phyloP scores from a whole-genome alignment of 257 asterid species.

The Plantago ovata region DNA sequence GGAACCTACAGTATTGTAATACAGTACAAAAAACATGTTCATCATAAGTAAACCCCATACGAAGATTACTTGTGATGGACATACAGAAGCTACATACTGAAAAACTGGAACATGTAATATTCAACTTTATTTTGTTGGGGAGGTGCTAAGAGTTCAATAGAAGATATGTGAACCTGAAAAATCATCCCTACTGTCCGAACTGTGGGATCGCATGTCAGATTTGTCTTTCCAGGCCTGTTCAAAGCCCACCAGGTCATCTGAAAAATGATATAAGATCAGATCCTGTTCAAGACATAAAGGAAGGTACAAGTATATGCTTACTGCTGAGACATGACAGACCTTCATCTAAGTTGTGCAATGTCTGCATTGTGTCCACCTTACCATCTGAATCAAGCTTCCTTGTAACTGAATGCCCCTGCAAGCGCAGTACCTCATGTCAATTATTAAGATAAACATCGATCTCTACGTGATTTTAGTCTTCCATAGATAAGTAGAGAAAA shows the following conservation, averaged over 20 bases:
- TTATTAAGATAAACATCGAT: background rate
- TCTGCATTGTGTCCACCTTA: constrained; percentile 63
- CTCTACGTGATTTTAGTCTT: background rate
- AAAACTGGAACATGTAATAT: too few relatives aligned
- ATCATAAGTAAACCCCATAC: background rate
- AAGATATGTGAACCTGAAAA: constrained; percentile 29
- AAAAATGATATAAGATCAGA: constrained; percentile 5
- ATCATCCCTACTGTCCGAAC: constrained; percentile 28
- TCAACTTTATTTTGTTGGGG: background rate
- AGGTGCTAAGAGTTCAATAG: too few relatives aligned
- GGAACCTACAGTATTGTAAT: too few relatives aligned
- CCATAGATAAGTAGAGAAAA: background rate
- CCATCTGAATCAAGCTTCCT: constrained; percentile 76
- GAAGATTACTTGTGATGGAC: too few relatives aligned
- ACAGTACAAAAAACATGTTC: background rate
- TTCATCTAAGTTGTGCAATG: constrained; percentile 70
- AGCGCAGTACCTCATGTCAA: background rate
- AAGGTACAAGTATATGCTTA: background rate
- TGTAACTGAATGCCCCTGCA: constrained; percentile 72
- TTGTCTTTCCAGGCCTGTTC: constrained; percentile 66
- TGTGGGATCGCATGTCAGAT: constrained; percentile 33
- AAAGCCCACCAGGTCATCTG: constrained; percentile 72
- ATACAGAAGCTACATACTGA: background rate
- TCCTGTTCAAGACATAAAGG: constrained; percentile 1
- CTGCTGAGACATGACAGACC: constrained; percentile 37